A percentile compares a stretch with the other conserved stretches of the same genome.
Evolutionary conservation across 106 monocot species (phyloP).

Genomic region (Gastrodia elata): DNA sequence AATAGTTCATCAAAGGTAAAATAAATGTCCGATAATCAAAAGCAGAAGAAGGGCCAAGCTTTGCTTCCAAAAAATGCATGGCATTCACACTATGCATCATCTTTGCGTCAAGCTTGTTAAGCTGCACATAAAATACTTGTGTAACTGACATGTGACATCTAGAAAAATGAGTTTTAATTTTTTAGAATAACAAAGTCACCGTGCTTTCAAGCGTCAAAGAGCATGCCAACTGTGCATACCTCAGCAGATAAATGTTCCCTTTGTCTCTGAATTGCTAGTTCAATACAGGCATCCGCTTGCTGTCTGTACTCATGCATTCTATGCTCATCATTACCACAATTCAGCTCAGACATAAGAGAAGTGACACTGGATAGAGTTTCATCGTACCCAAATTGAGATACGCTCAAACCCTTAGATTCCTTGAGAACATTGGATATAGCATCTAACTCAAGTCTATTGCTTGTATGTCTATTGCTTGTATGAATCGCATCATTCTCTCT

Average conservation of each 20-base stretch:
- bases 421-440: slow-evolving; percentile 63
- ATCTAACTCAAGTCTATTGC: slow-evolving; percentile 53
- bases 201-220: not conserved
- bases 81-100: slow-evolving; percentile 51
- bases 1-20: slow-evolving; percentile 74
- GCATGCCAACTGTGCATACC: slow-evolving; percentile 24
- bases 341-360: slow-evolving; percentile 50
- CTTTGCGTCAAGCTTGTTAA: slow-evolving; percentile 78
- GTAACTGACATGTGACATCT: not conserved
- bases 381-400: slow-evolving; percentile 58
- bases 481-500: slow-evolving; percentile 38
- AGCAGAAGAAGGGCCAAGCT: slow-evolving; percentile 58
- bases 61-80: slow-evolving; percentile 61
- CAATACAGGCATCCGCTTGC: slow-evolving; percentile 50
- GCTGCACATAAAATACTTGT: slow-evolving; percentile 28
- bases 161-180: not conserved
- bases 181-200: not conserved
- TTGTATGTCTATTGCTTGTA: slow-evolving; percentile 12
- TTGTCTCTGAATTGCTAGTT: slow-evolving; percentile 46
- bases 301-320: slow-evolving; percentile 49
- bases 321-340: slow-evolving; percentile 48
- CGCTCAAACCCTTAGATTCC: slow-evolving; percentile 55
- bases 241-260: slow-evolving; percentile 66
- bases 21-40: slow-evolving; percentile 72
- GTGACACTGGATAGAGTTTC: slow-evolving; percentile 43